Evolutionary conservation across 2,329 filamentous ascomycete species (phyloP), one percentile per base, ranked within the genome.

Genomic region (Fusarium sp.): DNA sequence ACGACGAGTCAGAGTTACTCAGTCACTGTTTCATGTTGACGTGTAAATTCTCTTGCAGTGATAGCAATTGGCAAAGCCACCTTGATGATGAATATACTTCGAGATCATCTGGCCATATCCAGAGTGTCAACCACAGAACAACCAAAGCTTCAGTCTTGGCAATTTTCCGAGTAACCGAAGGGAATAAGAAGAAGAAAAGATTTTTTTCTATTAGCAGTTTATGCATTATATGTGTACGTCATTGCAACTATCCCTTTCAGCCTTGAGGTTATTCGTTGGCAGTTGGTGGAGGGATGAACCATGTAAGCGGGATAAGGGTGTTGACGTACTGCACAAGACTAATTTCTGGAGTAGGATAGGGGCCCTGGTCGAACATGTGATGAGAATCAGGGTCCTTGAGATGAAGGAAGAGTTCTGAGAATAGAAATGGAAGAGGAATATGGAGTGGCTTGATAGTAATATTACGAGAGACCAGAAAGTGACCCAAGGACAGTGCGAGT

Each of bases 341-440:
- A 60, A 31, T 49, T 35, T 40, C 31, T 27, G 11, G 36, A 29
- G 27, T 18, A 5, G 6, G 25, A 11, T 8, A 40, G 17, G 10
- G 17, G 37, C 37, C 65, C 65, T 62, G 40, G 65, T 18, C 53
- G 31, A 4, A 14, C 47, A 48, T 35, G 23, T 49, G 47, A 62
- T 31, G 45, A 69, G 39, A 69, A 68, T 21, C 66, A 66, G 43
- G 66, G 50, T 40, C 39, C n/a, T n/a, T n/a, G n/a, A n/a, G n/a
- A n/a, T n/a, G n/a, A n/a, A n/a, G n/a, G n/a, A n/a, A n/a, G n/a
- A n/a, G n/a, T n/a, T 36, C 54, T 63, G 52, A 63, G 62, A 61
- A 69, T 69, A 69, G 62, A 63, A 63, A 58, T 35, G 3, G 20
- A 23, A n/a, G 36, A 52, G 41, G 46, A 36, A 36, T 41, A 20